Base-by-base conservation (phyloP, 2,329 filamentous ascomycete genomes). In the Atkinsonella hypoxylon region DNA sequence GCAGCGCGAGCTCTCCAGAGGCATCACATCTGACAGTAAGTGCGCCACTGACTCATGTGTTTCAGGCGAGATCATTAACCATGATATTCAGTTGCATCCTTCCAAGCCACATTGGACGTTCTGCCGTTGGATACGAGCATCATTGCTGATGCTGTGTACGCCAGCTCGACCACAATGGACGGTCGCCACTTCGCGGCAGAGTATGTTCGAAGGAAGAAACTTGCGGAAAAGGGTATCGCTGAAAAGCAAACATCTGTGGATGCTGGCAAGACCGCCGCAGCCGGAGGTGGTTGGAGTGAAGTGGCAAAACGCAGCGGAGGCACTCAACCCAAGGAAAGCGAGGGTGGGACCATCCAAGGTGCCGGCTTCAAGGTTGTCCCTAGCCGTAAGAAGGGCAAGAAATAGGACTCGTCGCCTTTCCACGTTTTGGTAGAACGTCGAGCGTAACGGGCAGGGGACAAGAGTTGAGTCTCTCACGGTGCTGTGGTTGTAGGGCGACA, bases 151-250 rank as follows among this genome's bases (percentile, higher is more conserved):
- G 86, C 86, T 9, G 85, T 97, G 20, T 95, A 97, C 67, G 81
- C 81, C 52, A 85, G 82, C 64, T 94, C 88, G 2, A 85, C 84
- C 60, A 94, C 90, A 1, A 87, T 98, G 68, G 89, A 98, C 62
- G 89, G 88, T 0, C 85, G 87, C 47, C 89, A 94, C 62, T 97
- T 97, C 62, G 89, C 89, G 0, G 87, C 95, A 53, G 93, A 98
- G 66, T 98, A 93, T 62, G 80, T 97, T 53, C 86, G 90, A 34
- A 89, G 91, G 60, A 91, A 90, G 70, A 94, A 87, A 75, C 79
- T 94, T 1, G 91, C 93, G 0, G 91, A 97, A 59, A 93, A 90
- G 72, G 93, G 93, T 39, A 79, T 96, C 40, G 75, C 95, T 17
- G 86, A 89, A 65, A 84, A 87, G 60, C 79, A 86, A 50, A 75